Evolutionary conservation across 305 asterid species (phyloP).

Genomic region (Solanum aculeatissimum): DNA sequence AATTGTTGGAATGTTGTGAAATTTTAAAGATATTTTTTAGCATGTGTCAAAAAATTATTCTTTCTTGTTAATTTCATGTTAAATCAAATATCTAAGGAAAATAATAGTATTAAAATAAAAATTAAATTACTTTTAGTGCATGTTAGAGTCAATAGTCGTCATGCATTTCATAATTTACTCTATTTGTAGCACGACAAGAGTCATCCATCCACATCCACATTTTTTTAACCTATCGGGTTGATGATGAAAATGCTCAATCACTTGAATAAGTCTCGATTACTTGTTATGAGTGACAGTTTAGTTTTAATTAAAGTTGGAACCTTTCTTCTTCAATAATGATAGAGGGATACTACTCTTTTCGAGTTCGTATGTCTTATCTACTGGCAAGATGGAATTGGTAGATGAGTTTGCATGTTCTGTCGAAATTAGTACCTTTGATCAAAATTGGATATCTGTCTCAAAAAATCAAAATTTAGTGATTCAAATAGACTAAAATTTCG

Average conservation of each 20-base stretch:
- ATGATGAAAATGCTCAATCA: not conserved
- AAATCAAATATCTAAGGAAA: not conserved
- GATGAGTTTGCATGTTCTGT: no score
- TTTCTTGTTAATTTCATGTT: no score
- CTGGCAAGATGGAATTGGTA: no score
- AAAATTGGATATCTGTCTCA: not conserved
- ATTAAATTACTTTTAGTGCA: not conserved
- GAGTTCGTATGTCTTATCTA: not conserved
- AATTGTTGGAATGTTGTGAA: not conserved
- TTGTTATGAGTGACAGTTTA: not conserved
- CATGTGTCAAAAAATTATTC: no score
- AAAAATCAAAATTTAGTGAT: not conserved
- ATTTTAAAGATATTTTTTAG: no score
- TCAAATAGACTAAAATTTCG: rapidly evolving
- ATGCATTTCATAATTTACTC: not conserved
- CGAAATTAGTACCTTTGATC: not conserved
- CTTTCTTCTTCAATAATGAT: not conserved
- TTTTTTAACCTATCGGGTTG: not conserved
- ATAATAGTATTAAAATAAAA: not conserved
- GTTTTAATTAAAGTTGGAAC: not conserved
- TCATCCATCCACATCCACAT: not conserved
- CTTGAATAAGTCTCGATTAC: not conserved
- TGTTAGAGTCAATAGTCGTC: not conserved
- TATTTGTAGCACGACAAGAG: not conserved
- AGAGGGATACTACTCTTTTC: not conserved